Conservation (phyloP, 768 basidiomycete genomes). For the Hypholoma sublateritium region DNA sequence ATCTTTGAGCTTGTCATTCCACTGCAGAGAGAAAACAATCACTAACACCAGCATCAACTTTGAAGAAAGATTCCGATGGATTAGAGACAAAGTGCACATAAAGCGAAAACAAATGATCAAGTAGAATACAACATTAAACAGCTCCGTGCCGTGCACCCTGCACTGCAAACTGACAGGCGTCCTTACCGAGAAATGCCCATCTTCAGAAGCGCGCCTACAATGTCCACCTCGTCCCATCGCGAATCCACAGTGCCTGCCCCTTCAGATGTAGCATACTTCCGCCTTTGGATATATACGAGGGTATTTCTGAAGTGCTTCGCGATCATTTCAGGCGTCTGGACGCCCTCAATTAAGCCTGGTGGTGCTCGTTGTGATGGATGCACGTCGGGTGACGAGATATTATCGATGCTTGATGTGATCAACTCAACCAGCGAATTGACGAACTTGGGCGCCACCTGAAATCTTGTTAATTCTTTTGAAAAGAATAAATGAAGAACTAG, state of each 20-base stretch:
- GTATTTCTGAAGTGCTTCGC: slow-evolving; percentile 92
- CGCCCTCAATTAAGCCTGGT: slow-evolving; percentile 88
- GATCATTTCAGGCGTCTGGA: slow-evolving; percentile 93
- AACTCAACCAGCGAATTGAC: slow-evolving; percentile 95
- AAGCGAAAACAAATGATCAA: slow-evolving; percentile 11
- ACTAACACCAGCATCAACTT: no score
- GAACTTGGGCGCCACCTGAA: slow-evolving; percentile 89
- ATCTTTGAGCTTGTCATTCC: no score
- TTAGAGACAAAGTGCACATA: background rate
- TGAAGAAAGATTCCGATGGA: background rate
- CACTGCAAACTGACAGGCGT: background rate
- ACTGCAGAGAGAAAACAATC: no score
- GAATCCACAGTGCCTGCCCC: slow-evolving; percentile 40
- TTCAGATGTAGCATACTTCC: slow-evolving; percentile 56
- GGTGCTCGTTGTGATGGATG: slow-evolving; percentile 88
- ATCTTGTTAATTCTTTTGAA: background rate
- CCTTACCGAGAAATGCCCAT: slow-evolving; percentile 72
- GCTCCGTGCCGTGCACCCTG: background rate
- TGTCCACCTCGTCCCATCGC: slow-evolving; percentile 86
- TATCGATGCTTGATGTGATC: slow-evolving; percentile 92
- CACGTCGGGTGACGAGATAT: slow-evolving; percentile 81
- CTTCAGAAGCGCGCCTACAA: slow-evolving; percentile 86
- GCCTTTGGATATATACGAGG: slow-evolving; percentile 74
- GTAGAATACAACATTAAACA: slow-evolving; percentile 17
- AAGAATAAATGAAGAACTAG: background rate